phyloP scores from a whole-genome alignment of 176 grass and related monocot genomes.

The Eleusine coracana region DNA sequence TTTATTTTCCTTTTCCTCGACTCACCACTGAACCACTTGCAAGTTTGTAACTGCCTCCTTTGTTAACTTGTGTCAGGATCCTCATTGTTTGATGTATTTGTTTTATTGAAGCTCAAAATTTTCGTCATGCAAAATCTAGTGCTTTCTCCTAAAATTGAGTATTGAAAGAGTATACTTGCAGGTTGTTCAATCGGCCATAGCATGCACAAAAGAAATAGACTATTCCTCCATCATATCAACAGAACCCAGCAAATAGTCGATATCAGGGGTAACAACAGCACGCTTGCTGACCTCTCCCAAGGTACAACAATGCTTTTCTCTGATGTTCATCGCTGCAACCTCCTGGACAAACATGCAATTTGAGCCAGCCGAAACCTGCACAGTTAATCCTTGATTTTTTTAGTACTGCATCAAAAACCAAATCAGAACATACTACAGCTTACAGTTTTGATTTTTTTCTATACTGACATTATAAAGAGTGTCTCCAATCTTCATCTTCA shows the following conservation, averaged over 20 bases:
- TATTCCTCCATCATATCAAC: slow-evolving; percentile 39
- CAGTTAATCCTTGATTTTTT: slow-evolving; percentile 1
- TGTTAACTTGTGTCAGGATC: background rate
- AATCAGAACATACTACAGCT: background rate
- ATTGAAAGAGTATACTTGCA: background rate
- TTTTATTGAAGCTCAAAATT: slow-evolving; percentile 29
- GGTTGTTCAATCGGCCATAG: background rate
- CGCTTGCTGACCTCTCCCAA: slow-evolving; percentile 67
- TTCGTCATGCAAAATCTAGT: background rate
- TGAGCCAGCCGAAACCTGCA: slow-evolving; percentile 69
- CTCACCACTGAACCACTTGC: background rate
- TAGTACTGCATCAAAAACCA: background rate
- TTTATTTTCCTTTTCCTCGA: background rate
- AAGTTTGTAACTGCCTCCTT: background rate
- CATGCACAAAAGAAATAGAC: background rate
- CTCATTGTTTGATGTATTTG: background rate
- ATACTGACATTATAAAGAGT: slow-evolving; percentile 75
- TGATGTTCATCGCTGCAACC: slow-evolving; percentile 54
- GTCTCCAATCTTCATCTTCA: slow-evolving; percentile 88
- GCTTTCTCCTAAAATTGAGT: background rate
- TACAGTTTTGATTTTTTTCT: background rate
- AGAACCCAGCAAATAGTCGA: slow-evolving; percentile 61
- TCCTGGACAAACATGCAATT: slow-evolving; percentile 70
- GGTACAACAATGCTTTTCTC: slow-evolving; percentile 76
- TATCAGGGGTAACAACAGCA: slow-evolving; percentile 59